A percentile compares a stretch with the other conserved stretches of the same genome.
Evolutionary conservation across 2,329 filamentous ascomycete species (phyloP).

Genomic region (Fusarium chlamydosporum): DNA sequence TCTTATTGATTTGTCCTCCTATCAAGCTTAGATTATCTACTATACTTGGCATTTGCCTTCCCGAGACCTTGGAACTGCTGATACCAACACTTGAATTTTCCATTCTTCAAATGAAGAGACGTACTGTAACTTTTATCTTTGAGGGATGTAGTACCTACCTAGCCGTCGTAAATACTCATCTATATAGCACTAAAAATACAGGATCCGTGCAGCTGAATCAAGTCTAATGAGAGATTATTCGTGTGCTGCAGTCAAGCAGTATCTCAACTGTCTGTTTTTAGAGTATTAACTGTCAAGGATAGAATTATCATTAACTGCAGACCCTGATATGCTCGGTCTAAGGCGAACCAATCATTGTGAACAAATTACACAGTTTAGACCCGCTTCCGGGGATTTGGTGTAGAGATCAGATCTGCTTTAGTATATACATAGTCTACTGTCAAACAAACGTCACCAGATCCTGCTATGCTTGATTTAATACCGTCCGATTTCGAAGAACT

Average conservation of each 20-base stretch:
- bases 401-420: not conserved
- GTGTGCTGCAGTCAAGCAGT: not conserved
- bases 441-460: too few relatives aligned
- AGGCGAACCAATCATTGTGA: constrained; percentile 8
- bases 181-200: not conserved
- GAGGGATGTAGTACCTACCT: not conserved
- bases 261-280: not conserved
- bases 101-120: not conserved
- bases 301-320: not conserved
- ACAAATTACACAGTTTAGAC: constrained; percentile 14
- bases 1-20: too few relatives aligned
- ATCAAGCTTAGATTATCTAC: too few relatives aligned
- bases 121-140: not conserved
- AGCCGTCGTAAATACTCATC: not conserved
- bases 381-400: not conserved
- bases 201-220: not conserved
- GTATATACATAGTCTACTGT: not conserved
- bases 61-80: not conserved
- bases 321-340: not conserved
- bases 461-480: too few relatives aligned
- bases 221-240: not conserved
- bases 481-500: too few relatives aligned
- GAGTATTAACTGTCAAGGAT: not conserved
- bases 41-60: too few relatives aligned
- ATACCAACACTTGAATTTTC: not conserved